Percentiles rank a stretch among this genome's conserved stretches.
These are phyloP conservation scores for Komagataella populi DNA, from an alignment of 805 yeast genomes.

Conservation along the genomic window DNA sequence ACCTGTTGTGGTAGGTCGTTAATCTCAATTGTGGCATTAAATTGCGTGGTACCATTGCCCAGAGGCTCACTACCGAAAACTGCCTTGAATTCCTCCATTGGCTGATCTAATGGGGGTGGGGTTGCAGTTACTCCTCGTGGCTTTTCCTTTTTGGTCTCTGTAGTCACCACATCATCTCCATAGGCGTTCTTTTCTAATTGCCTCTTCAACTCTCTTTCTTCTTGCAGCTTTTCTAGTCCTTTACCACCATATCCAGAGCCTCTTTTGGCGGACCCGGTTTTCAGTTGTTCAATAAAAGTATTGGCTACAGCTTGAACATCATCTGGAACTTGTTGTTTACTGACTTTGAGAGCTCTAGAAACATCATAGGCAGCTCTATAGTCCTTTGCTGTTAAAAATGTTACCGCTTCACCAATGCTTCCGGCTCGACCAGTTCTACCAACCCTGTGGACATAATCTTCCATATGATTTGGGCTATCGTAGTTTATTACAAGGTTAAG, in stretches of 20 bases:
- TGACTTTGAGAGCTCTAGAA: conserved; percentile 49
- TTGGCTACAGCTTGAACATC: conserved; percentile 36
- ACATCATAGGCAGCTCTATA: conserved; percentile 55
- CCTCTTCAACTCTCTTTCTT: conserved; percentile 36
- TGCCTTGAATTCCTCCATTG: conserved; percentile 29
- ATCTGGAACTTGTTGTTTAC: conserved; percentile 40
- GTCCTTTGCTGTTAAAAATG: conserved; percentile 53
- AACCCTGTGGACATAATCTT: conserved; percentile 91
- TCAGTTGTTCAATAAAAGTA: conserved; percentile 44
- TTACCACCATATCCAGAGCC: conserved; percentile 87
- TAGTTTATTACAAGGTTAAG: conserved; percentile 70
- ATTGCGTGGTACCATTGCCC: conserved; percentile 33
- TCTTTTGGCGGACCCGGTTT: conserved; percentile 47
- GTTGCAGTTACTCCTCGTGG: conserved; percentile 6
- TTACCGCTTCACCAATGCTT: conserved; percentile 51
- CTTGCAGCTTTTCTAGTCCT: conserved; percentile 71
- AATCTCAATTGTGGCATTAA: conserved; percentile 57
- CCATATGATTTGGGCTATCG: conserved; percentile 78
- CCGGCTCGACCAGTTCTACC: conserved; percentile 97
- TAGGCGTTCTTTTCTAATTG: conserved; percentile 27
- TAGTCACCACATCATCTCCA: conserved; percentile 10
- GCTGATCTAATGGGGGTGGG: conserved; percentile 1
- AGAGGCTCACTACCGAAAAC: conserved; percentile 30
- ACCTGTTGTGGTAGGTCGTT: conserved; percentile 79
- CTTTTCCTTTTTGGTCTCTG: conserved; percentile 12